A percentile compares a stretch with the other conserved stretches of the same genome.
Evolutionary conservation across 371 early-diverging fungal genomes (phyloP).

Genomic region (Mucor saturninus): DNA sequence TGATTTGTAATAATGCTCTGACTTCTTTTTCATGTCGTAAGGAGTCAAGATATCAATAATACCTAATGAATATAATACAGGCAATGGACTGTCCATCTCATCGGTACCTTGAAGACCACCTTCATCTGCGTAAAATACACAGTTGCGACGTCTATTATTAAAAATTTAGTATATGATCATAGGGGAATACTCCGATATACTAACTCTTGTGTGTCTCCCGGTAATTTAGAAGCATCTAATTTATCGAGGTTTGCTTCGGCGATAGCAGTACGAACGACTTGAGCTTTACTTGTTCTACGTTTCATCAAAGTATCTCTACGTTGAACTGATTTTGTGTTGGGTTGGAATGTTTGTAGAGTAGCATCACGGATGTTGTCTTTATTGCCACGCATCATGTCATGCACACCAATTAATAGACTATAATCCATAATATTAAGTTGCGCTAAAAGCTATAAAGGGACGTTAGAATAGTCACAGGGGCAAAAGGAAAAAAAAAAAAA

Average conservation of each 20-base stretch:
- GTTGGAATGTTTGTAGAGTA: constrained; percentile 76
- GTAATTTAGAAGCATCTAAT: constrained; percentile 60
- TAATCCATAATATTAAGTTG: constrained; percentile 92
- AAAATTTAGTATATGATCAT: background rate
- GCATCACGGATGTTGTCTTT: constrained; percentile 87
- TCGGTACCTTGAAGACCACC: constrained; percentile 92
- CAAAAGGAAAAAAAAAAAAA: constrained; percentile 34
- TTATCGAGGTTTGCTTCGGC: constrained; percentile 74
- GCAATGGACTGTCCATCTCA: constrained; percentile 65
- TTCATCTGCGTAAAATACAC: constrained; percentile 88
- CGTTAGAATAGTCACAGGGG: background rate
- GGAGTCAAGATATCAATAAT: constrained; percentile 98
- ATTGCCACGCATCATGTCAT: constrained; percentile 87
- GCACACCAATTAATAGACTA: constrained; percentile 91
- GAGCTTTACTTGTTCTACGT: constrained; percentile 69
- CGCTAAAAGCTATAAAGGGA: constrained; percentile 72
- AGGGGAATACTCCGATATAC: constrained; percentile 3
- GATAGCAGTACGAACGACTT: constrained; percentile 74
- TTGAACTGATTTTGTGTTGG: constrained; percentile 58
- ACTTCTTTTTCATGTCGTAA: constrained; percentile 86
- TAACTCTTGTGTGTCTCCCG: constrained; percentile 57
- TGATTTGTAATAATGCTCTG: constrained; percentile 90
- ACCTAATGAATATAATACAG: constrained; percentile 90
- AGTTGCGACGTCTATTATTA: constrained; percentile 61
- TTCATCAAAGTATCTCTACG: constrained; percentile 45